Base-by-base conservation (phyloP, 2,329 filamentous ascomycete genomes). In the Xenoacremonium recifei region DNA sequence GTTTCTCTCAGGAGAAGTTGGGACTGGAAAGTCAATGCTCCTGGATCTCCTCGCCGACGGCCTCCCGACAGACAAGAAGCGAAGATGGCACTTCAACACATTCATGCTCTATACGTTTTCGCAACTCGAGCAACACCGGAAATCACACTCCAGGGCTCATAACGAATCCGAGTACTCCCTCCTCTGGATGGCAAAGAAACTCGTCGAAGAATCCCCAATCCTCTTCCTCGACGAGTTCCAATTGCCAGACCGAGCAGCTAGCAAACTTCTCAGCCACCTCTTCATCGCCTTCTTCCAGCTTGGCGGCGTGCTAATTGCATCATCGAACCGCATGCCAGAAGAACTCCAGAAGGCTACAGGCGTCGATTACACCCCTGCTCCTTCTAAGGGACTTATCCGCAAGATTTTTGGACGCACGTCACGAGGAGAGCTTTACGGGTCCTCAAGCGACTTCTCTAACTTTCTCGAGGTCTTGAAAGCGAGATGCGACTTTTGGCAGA, bases 141-240 rank as follows among this genome's bases (percentile, higher is more conserved):
- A 68, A 43, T 53, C 61, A 4, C 54, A 59, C 2, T 49, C 53
- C 3, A 20, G 39, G 3, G 6, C 41, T 6, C 39, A 25, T 50
- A 12, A 48, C 39, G 51, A 45, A 49, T 62, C 62, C 52, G 53
- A 89, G 43, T 82, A 89, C 62, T 87, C 85, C 0, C 62, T 92
- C 18, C 65, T 92, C 1, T 84, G 81, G 75, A 72, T 92, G 57
- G 87, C 87, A 21, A 82, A 84, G 54, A 86, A 91, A 44, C 79
- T 91, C 59, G 79, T 90, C 11, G 78, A 87, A 41, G 83, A 79
- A 11, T 85, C 82, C 10, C 87, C 87, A 0, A 86, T 92, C 23
- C 64, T 92, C 12, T 93, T 93, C 54, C 66, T 92, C 3, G 87
- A 92, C 53, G 87, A 93, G 60, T 92, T 93, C 48, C 88, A 93